Evolutionary conservation across 345 rosid species (phyloP).

Genomic region (Chamaenerion angustifolium): DNA sequence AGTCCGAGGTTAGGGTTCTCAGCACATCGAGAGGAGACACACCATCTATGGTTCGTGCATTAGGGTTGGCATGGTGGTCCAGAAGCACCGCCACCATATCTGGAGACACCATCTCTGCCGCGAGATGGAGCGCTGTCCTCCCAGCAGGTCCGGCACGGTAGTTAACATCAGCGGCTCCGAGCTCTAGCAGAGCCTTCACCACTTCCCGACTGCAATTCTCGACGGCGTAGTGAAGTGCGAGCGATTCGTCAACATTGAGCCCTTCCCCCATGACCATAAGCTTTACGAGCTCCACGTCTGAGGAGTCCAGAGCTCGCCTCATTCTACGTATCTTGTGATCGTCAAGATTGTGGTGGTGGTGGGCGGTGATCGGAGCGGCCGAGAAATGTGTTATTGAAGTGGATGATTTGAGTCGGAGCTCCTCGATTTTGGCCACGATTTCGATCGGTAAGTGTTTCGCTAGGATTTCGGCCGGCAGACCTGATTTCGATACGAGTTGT

Average conservation of each 20-base stretch:
- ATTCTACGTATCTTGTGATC: conserved; percentile 87
- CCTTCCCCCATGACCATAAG: conserved; percentile 56
- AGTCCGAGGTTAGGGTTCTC: conserved; percentile 92
- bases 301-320: conserved; percentile 89
- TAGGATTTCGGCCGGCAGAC: conserved; percentile 31
- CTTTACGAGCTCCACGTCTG: conserved; percentile 71
- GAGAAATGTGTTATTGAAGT: conserved; percentile 8
- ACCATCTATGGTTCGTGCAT: conserved; percentile 72
- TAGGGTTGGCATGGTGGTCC: conserved; percentile 96
- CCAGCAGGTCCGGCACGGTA: conserved; percentile 32
- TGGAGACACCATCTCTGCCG: conserved; percentile 41
- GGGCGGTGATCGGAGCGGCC: conserved; percentile 9
- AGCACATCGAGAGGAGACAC: conserved; percentile 84
- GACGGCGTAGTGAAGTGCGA: conserved; percentile 39
- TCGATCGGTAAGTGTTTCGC: conserved; percentile 38
- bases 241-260: conserved; percentile 32
- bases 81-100: conserved; percentile 70
- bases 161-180: conserved; percentile 39
- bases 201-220: conserved; percentile 42
- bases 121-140: conserved; percentile 37
- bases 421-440: conserved; percentile 40
- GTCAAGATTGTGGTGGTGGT: conserved; percentile 46
- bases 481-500: conserved; percentile 88
- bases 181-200: conserved; percentile 41
- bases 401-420: conserved; percentile 29